phyloP scores from a whole-genome alignment of 2,329 filamentous ascomycete genomes.

The Arachnopeziza araneosa region DNA sequence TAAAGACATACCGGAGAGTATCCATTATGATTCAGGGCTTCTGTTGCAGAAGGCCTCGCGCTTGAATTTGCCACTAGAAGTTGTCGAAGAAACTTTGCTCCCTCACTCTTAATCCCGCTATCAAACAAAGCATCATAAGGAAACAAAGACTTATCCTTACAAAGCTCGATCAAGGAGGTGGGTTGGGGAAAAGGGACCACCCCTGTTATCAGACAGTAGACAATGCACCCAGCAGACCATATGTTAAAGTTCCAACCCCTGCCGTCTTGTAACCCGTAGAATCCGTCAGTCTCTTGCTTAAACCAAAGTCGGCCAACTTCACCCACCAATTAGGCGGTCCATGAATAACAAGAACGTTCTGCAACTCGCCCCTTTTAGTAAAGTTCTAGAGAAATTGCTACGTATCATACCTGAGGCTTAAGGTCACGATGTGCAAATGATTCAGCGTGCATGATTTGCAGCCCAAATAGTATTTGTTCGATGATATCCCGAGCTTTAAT shows the following conservation, averaged over 20 bases:
- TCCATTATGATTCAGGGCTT: background rate
- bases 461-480: slow-evolving; percentile 31
- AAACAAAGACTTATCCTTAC: slow-evolving; percentile 5
- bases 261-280: background rate
- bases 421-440: slow-evolving; percentile 34
- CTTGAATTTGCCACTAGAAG: background rate
- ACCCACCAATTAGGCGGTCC: background rate
- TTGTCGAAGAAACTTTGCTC: background rate
- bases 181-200: slow-evolving; percentile 3
- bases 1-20: background rate
- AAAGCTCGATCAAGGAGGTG: background rate
- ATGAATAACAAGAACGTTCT: background rate
- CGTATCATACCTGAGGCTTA: slow-evolving; percentile 30
- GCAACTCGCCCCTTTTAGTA: background rate
- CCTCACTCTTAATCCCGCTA: slow-evolving; percentile 1
- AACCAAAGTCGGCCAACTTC: background rate
- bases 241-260: background rate
- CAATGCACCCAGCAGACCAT: slow-evolving; percentile 11
- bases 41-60: background rate
- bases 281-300: background rate
- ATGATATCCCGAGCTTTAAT: slow-evolving; percentile 21
- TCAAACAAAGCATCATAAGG: background rate
- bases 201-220: slow-evolving; percentile 4
- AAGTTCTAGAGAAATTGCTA: background rate
- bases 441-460: slow-evolving; percentile 33